Conservation (phyloP, 306 rosid genomes). For the Herpetospermum pedunculosum region DNA sequence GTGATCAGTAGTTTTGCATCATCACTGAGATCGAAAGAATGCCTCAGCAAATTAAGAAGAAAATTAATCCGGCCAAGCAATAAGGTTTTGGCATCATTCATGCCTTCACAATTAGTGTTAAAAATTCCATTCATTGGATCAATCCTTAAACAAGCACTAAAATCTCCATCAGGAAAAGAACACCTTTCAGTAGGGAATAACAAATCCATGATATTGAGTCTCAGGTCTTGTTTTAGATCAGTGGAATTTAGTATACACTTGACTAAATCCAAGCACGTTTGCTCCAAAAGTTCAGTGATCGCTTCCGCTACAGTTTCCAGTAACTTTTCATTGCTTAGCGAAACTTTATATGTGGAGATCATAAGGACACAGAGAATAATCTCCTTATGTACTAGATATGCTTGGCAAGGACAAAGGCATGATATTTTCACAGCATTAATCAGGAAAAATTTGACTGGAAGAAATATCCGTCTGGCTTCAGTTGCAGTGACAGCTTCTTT, state of each 20-base stretch:
- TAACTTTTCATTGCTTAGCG: slow-evolving; percentile 34
- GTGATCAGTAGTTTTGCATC: slow-evolving; percentile 38
- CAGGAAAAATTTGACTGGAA: slow-evolving; percentile 82
- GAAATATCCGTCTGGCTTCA: slow-evolving; percentile 70
- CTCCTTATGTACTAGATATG: slow-evolving; percentile 46
- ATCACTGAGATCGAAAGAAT: slow-evolving; percentile 40
- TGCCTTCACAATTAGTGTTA: slow-evolving; percentile 33
- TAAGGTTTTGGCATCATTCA: slow-evolving; percentile 27
- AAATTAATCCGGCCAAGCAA: slow-evolving; percentile 41
- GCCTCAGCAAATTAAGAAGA: slow-evolving; percentile 45
- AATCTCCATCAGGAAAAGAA: slow-evolving; percentile 22
- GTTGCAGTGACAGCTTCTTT: slow-evolving; percentile 44
- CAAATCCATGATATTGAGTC: slow-evolving; percentile 47
- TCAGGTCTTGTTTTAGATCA: slow-evolving; percentile 42
- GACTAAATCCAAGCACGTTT: slow-evolving; percentile 48
- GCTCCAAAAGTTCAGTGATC: slow-evolving; percentile 61
- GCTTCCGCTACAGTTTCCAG: slow-evolving; percentile 47
- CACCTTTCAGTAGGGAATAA: slow-evolving; percentile 34
- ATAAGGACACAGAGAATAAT: slow-evolving; percentile 41
- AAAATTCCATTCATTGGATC: slow-evolving; percentile 25
- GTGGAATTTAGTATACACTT: slow-evolving; percentile 48
- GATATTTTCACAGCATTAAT: slow-evolving; percentile 69
- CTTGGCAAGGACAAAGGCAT: slow-evolving; percentile 60
- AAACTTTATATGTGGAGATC: slow-evolving; percentile 52
- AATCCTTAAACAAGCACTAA: slow-evolving; percentile 19